Base-by-base conservation (phyloP, 371 early-diverging fungal species). In the Mortierella sp. region DNA sequence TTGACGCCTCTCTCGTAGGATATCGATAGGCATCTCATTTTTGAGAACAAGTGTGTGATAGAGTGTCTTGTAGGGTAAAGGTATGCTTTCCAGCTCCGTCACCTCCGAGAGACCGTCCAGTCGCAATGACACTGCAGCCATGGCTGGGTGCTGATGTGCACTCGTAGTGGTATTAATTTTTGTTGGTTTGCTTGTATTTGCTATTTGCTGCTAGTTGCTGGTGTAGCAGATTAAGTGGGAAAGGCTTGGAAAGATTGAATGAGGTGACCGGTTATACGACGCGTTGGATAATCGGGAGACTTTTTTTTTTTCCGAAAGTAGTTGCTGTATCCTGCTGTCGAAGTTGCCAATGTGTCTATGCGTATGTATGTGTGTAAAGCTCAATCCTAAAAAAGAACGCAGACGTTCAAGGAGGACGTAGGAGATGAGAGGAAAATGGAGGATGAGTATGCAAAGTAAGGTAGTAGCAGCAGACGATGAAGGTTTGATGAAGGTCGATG, bases 1-100 rank as follows among this genome's bases (percentile, higher is more conserved):
- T 15, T 45, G 70, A 36, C 76, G 74, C 16, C 73, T 58, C 58
- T 82, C 76, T 61, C 55, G 69, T 33, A 82, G 33, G 15, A 82
- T 64, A 33, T 72, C 72, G 58, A 82, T 70, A 0, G 82, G 82
- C 82, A 82, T 82, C 16, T 82, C 82, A 50, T 72, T 70, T 50
- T 73, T 82, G 47, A 82, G 57, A 74, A 82, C 73, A 6, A 82
- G 68, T 22, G 82, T 70, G 65, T 82, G 82, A 43, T 82, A 82
- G 1, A 82, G 70, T 16, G 70, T 73, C 70, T 76, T 76, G 67
- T 82, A 82, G 19, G 82, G 82, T 57, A 82, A 41, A 40, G 82
- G 82, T 73, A 82, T 69, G 58, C 60, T 66, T 36, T 82, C 82
- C 43, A 82, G 73, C 45, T 73, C 73, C 40, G 70, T 70, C 24